Base-by-base conservation (phyloP, 129 eudicot genomes). In the Artemisia argyi region DNA sequence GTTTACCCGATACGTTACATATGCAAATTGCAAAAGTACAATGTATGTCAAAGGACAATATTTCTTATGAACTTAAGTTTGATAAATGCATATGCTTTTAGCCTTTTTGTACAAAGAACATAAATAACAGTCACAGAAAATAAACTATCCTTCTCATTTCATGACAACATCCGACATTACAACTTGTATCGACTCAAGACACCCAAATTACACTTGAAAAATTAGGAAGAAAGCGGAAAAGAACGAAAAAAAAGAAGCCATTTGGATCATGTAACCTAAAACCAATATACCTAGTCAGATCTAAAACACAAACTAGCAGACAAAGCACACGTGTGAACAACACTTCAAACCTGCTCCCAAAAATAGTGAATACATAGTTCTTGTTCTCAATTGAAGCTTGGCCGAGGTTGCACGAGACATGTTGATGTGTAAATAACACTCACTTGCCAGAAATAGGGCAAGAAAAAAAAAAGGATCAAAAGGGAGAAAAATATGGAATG, bases 381-480 rank as follows among this genome's bases (percentile, higher is more conserved):
- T 1, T 24, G 26, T 24, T 24, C 26, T 24, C 26, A 24, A 24
- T 24, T 63, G 74, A 65, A 78, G 81, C 75, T 70, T 68, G 81
- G 84, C 69, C 81, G 84, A 83, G 87, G 87, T 83, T 83, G 87
- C 76, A 78, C 76, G 78, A 78, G 76, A 16, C 70, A 49, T 22
- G 26, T 24, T 24, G 26, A 24, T 24, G 26, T 24, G 26, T 24
- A 24, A 24, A 24, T 24, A 24, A 24, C 26, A 24, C 26, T 24
- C 26, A 24, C 26, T 24, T 24, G 26, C 26, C 26, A 24, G 26
- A 44, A 68, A 54, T 72, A 1, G 28, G 16, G 16, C 49, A 73
- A 65, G 28, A 72, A 71, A 73, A 69, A 69, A 22, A n/a, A 14
- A 10, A 14, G 11, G 53, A 2, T 48, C 14, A 48, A 48, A 48